Conservation (phyloP, 2,329 filamentous ascomycete genomes). For the Tolypocladium guangdongense region DNA sequence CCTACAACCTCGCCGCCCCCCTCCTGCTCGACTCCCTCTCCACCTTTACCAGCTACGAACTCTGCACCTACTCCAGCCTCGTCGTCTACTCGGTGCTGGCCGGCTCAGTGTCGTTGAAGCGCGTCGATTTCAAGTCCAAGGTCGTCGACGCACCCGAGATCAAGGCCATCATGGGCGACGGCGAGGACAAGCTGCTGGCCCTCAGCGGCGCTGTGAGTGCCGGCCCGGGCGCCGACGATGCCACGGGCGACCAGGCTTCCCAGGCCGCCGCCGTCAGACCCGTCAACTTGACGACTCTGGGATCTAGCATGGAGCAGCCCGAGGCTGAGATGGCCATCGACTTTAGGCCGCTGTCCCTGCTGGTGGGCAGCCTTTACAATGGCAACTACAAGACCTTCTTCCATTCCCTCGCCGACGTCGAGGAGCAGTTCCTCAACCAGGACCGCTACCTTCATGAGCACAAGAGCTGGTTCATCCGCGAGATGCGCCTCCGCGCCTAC, state of each 20-base stretch:
- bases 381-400: conserved; percentile 95
- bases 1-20: conserved; percentile 80
- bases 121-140: conserved; percentile 98
- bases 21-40: conserved; percentile 93
- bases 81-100: conserved; percentile 94
- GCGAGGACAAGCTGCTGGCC: conserved; percentile 77
- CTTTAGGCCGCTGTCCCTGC: conserved; percentile 75
- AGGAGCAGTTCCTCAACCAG: conserved; percentile 86
- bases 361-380: conserved; percentile 85
- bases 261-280: conserved; percentile 45
- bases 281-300: conserved; percentile 82
- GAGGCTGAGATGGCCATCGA: conserved; percentile 76
- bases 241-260: conserved; percentile 50
- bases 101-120: conserved; percentile 86
- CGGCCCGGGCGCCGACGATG: conserved; percentile 70
- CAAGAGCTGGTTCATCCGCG: conserved; percentile 91
- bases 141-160: conserved; percentile 98
- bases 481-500: conserved; percentile 95
- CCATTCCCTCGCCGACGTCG: conserved; percentile 74
- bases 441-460: conserved; percentile 95
- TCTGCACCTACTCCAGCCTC: conserved; percentile 91
- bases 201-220: conserved; percentile 71
- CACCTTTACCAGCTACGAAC: conserved; percentile 96
- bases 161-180: conserved; percentile 87
- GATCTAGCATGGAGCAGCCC: conserved; percentile 57